Conservation (phyloP, 331 rosid species). For the Arachis monticola region DNA sequence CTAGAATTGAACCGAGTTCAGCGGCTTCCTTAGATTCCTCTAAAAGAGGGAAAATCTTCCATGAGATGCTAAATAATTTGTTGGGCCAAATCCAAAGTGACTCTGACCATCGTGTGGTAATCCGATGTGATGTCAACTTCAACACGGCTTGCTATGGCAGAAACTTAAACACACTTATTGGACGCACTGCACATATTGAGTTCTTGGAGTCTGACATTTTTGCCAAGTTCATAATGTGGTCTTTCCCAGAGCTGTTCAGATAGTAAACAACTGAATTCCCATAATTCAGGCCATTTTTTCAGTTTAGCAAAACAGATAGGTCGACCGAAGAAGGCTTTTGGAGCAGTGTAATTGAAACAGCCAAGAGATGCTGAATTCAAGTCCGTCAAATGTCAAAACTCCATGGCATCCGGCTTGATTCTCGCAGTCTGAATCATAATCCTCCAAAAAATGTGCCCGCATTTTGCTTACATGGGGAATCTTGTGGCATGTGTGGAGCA, state of each 20-base stretch:
- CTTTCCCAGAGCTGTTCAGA: constrained; percentile 84
- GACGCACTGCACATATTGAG: constrained; percentile 93
- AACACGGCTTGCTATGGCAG: constrained; percentile 77
- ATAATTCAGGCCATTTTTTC: background rate
- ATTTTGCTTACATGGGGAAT: background rate
- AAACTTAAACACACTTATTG: constrained; percentile 81
- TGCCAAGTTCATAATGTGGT: constrained; percentile 90
- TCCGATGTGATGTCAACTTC: constrained; percentile 90
- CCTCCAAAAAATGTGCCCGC: constrained; percentile 9
- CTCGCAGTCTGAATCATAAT: background rate
- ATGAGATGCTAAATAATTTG: constrained; percentile 84
- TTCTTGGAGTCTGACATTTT: constrained; percentile 86
- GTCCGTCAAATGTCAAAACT: constrained; percentile 21
- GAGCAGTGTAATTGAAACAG: constrained; percentile 26
- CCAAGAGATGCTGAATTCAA: constrained; percentile 33
- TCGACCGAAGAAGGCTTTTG: background rate
- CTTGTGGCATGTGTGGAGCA: constrained; percentile 2
- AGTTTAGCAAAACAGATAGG: constrained; percentile 10
- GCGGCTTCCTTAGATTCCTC: constrained; percentile 77
- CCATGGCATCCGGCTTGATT: constrained; percentile 21
- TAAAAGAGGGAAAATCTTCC: constrained; percentile 68
- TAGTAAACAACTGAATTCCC: constrained; percentile 26
- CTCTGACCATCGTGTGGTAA: constrained; percentile 62
- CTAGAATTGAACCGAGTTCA: constrained; percentile 81
- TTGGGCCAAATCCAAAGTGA: constrained; percentile 70